Evolutionary conservation across 345 rosid species (phyloP).

Genomic region (Eucalyptus regnans): DNA sequence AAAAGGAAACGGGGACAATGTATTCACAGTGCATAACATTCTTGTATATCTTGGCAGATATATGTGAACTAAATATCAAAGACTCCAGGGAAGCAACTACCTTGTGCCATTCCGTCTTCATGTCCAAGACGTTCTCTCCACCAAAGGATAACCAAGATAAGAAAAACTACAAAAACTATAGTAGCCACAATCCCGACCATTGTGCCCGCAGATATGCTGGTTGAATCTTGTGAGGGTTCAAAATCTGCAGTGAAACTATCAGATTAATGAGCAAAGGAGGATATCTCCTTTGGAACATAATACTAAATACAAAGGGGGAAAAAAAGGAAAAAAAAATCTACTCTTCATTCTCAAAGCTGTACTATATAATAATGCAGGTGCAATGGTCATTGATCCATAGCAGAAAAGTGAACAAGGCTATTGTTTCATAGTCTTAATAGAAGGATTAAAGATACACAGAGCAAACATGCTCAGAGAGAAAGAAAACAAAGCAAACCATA

Average conservation of each 20-base stretch:
- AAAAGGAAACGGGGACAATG: not conserved
- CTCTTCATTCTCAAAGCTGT: not conserved
- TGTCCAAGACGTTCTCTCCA: slow-evolving; percentile 31
- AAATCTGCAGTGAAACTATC: too few species aligned
- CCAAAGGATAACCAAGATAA: slow-evolving; percentile 32
- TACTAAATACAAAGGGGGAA: not conserved
- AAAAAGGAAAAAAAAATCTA: too few species aligned
- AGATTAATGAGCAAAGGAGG: not conserved
- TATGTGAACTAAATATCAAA: not conserved
- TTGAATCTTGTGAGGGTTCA: too few species aligned
- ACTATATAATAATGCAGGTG: not conserved
- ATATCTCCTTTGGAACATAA: not conserved
- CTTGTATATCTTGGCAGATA: not conserved
- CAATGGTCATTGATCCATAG: not conserved
- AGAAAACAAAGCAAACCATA: too few species aligned
- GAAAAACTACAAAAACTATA: slow-evolving; percentile 3
- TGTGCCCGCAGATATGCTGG: not conserved
- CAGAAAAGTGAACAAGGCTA: too few species aligned
- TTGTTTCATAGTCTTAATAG: too few species aligned
- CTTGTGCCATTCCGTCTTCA: slow-evolving; percentile 14
- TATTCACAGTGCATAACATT: too few species aligned
- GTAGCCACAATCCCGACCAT: slow-evolving; percentile 10
- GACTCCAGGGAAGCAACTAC: not conserved
- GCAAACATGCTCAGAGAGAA: too few species aligned
- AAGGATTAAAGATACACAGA: too few species aligned